Conservation (phyloP, 345 rosid species). For the Geranium rotundifolium region DNA sequence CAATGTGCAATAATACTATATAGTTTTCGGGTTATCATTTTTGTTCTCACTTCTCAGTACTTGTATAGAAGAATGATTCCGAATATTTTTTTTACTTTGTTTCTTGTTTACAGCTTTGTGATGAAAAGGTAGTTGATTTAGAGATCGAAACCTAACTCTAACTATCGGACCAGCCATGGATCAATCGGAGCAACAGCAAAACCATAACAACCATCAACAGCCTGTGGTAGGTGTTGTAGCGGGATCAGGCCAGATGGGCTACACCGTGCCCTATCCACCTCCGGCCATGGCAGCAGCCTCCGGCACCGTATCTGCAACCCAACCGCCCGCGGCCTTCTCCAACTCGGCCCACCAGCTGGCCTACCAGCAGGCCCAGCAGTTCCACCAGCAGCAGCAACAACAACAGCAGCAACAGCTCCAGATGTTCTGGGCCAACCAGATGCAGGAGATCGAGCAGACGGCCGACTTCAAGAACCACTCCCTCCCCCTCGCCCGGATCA, state of each 20-base stretch:
- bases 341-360: slow-evolving; percentile 25
- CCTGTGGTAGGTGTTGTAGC: slow-evolving; percentile 32
- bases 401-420: slow-evolving; percentile 34
- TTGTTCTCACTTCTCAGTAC: too few relatives aligned
- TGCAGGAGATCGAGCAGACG: slow-evolving; percentile 33
- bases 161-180: slow-evolving; percentile 24
- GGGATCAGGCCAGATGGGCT: slow-evolving; percentile 35
- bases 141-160: neutral
- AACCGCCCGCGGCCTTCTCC: slow-evolving; percentile 11
- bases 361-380: slow-evolving; percentile 33
- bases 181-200: slow-evolving; percentile 38
- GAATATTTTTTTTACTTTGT: neutral
- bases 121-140: slow-evolving; percentile 12
- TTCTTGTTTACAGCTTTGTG: slow-evolving; percentile 11
- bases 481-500: slow-evolving; percentile 33
- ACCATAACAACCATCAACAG: slow-evolving; percentile 28
- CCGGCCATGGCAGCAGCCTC: slow-evolving; percentile 28
- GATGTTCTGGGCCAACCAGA: slow-evolving; percentile 31
- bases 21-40: too few relatives aligned
- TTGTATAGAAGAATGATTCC: too few relatives aligned
- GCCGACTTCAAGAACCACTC: slow-evolving; percentile 31
- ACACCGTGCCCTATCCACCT: slow-evolving; percentile 37
- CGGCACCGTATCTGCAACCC: slow-evolving; percentile 14
- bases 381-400: slow-evolving; percentile 35
- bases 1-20: too few relatives aligned